Base-by-base conservation (phyloP, 495 filamentous ascomycete genomes). In the Ascodesmis nigricans region DNA sequence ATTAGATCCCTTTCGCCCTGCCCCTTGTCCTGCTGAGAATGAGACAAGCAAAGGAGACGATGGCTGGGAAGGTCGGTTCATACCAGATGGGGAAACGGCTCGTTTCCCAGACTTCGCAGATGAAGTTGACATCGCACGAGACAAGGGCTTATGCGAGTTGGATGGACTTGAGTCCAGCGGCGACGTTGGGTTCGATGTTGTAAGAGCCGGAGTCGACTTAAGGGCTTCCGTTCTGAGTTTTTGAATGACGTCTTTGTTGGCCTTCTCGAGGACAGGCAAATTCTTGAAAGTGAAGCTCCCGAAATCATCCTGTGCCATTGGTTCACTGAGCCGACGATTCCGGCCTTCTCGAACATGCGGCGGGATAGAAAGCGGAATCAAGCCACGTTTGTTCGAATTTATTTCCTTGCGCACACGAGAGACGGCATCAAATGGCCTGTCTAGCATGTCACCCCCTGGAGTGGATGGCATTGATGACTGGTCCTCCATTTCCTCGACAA, bases 201-300 rank as follows among this genome's bases (percentile, higher is more conserved):
- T 42, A 14, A 61, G 49, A 14, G 67, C 58, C 17, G 58, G 55
- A 11, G 53, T 48, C 14, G 56, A 48, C 33, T 52, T 52, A 51
- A 82, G 59, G 20, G 79, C 83, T 50, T 93, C 84, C 17, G 80
- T 78, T 6, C 82, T 69, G 37, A 97, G 63, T 47, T 92, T 91
- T 47, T 95, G 82, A 23, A 97, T 87, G 26, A 93, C 79, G 52
- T 97, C 90, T 50, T 95, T 95, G 52, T 97, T 97, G 23, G 90
- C 87, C 52, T 91, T 95, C 50, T 93, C 84, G 13, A 97, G 64
- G 36, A 95, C 84, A 1, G 87, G 80, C 21, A 97, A 62, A 46
- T 97, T 97, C 58, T 93, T 97, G 63, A 91, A 97, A 21, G 81
- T 66, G 58, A 97, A 97, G 40, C 68, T 78, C 21, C 87, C 87